Conservation (phyloP, 306 rosid species). For the Senna tora region DNA sequence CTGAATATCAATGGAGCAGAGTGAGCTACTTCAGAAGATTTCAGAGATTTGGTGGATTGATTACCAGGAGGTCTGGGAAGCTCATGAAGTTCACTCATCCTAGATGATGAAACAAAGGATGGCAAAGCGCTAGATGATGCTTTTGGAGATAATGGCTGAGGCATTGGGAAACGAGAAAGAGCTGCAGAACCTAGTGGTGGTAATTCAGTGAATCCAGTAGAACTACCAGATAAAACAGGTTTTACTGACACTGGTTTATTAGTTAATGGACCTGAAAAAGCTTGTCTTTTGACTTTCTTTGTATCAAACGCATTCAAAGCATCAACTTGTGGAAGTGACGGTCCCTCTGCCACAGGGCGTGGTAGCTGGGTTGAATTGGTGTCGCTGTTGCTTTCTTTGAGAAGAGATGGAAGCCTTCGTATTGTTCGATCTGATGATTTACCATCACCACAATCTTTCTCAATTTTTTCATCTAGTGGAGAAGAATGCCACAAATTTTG, state of each 20-base stretch:
- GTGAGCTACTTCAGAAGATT: slow-evolving; percentile 60
- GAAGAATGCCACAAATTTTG: slow-evolving; percentile 78
- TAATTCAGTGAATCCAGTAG: slow-evolving; percentile 46
- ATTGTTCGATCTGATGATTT: slow-evolving; percentile 45
- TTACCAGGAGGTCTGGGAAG: slow-evolving; percentile 91
- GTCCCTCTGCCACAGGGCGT: slow-evolving; percentile 66
- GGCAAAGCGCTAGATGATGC: slow-evolving; percentile 76
- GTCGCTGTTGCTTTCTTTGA: slow-evolving; percentile 64
- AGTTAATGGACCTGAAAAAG: slow-evolving; percentile 78
- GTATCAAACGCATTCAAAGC: slow-evolving; percentile 49
- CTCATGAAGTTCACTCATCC: slow-evolving; percentile 90
- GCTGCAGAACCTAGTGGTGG: slow-evolving; percentile 53
- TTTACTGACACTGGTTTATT: slow-evolving; percentile 61
- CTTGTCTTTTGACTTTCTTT: slow-evolving; percentile 60
- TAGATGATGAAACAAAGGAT: slow-evolving; percentile 73
- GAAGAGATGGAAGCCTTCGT: slow-evolving; percentile 47
- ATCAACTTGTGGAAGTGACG: slow-evolving; percentile 55
- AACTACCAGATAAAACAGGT: slow-evolving; percentile 47
- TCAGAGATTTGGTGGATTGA: slow-evolving; percentile 50
- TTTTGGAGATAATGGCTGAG: slow-evolving; percentile 79
- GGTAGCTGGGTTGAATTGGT: slow-evolving; percentile 56
- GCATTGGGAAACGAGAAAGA: slow-evolving; percentile 57
- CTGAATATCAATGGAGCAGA: slow-evolving; percentile 74
- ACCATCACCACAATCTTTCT: slow-evolving; percentile 54
- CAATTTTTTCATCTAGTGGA: slow-evolving; percentile 69